phyloP scores from a whole-genome alignment of 371 early-diverging fungal genomes.

The Mucor plumbeus region DNA sequence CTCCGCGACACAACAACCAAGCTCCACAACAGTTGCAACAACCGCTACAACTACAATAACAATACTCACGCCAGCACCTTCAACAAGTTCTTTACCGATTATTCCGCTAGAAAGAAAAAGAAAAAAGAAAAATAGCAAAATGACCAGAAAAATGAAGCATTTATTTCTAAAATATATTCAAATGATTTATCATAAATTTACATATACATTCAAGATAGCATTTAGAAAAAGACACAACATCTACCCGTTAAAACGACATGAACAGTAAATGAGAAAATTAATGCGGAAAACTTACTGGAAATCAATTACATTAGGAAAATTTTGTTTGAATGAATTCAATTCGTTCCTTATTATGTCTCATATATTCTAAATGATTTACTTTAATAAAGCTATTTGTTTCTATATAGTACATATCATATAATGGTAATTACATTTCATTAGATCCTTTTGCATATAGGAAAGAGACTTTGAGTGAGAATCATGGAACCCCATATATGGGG shows the following conservation, averaged over 20 bases:
- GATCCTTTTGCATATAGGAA: not conserved
- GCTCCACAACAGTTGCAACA: not conserved
- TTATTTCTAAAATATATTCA: not conserved
- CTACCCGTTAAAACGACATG: slow-evolving; percentile 10
- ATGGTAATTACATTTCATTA: not conserved
- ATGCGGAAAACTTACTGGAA: not conserved
- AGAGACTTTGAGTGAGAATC: not conserved
- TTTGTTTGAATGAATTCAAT: not conserved
- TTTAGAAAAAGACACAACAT: slow-evolving; percentile 11
- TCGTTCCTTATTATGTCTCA: not conserved
- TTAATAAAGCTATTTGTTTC: too few species aligned
- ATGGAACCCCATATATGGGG: not conserved
- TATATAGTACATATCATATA: not conserved
- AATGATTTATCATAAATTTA: not conserved
- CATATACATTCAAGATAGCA: not conserved
- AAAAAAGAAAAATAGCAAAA: not conserved
- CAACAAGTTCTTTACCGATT: not conserved
- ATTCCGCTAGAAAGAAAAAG: not conserved
- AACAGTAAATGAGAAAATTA: not conserved
- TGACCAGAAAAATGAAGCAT: not conserved
- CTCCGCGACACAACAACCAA: not conserved
- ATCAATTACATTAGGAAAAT: not conserved
- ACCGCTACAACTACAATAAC: not conserved
- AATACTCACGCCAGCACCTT: not conserved
- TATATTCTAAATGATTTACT: too few species aligned